These are phyloP conservation scores for Trifolium fragiferum DNA, from an alignment of 306 rosid genomes.

Conservation along the genomic window DNA sequence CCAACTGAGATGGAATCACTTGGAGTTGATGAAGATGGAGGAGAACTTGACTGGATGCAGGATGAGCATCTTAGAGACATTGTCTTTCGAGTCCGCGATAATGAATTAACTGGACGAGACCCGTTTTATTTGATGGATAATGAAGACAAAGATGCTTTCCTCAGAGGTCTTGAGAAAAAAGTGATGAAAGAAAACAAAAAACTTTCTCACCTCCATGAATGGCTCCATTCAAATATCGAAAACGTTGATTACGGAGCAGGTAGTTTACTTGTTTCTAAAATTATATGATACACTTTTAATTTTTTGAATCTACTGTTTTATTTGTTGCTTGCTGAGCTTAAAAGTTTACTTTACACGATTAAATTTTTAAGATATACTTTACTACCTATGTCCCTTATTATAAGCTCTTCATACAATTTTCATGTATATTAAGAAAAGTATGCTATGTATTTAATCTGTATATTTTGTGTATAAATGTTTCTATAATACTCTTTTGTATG, in stretches of 20 bases:
- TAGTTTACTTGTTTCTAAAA: slow-evolving; percentile 48
- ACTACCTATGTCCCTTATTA: background rate
- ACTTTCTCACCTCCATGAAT: slow-evolving; percentile 72
- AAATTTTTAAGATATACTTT: slow-evolving; percentile 13
- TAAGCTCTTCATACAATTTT: background rate
- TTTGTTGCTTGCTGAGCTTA: background rate
- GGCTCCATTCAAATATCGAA: slow-evolving; percentile 90
- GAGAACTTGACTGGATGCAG: slow-evolving; percentile 90
- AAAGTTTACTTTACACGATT: slow-evolving; percentile 8
- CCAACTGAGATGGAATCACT: slow-evolving; percentile 51
- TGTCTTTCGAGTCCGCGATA: slow-evolving; percentile 87
- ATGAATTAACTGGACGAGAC: slow-evolving; percentile 74
- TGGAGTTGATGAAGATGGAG: slow-evolving; percentile 54
- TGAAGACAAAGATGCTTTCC: slow-evolving; percentile 74
- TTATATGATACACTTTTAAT: slow-evolving; percentile 28
- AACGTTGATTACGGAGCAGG: slow-evolving; percentile 94
- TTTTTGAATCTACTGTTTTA: background rate
- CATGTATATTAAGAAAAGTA: background rate
- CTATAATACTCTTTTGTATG: background rate
- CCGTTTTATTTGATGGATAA: slow-evolving; percentile 73
- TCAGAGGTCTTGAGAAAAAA: slow-evolving; percentile 82
- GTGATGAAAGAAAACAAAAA: slow-evolving; percentile 77
- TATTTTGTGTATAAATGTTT: too few relatives aligned
- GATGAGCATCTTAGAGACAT: slow-evolving; percentile 81
- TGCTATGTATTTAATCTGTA: background rate